Evolutionary conservation across 2,329 filamentous ascomycete genomes (phyloP), one percentile per base, ranked within the genome.

Genomic region (Sarocladium kiliense): DNA sequence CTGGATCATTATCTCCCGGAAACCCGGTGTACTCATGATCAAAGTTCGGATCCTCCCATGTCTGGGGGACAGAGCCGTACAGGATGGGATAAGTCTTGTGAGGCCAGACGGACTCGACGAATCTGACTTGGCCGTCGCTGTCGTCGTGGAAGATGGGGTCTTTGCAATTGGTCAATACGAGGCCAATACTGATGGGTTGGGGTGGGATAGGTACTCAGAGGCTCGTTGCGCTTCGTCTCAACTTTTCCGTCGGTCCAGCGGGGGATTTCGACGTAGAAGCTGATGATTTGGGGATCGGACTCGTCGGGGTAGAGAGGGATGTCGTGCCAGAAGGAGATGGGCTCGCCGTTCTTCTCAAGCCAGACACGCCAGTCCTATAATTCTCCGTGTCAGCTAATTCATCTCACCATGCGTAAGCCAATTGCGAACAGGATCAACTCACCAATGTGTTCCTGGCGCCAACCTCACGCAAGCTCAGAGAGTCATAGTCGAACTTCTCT

Each of bases 51-150:
- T 69, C 70, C 60, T 75, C 73, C 73, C 73, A 75, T 0, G 73
- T 75, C 58, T 75, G 73, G 0, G 73, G 73, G 19, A 75, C 72
- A 3, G 72, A 74, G 0, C 73, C 73, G 50, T 75, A 75, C 25
- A 71, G 64, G 58, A 74, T 74, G 0, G 72, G 73, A 36, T 75
- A 75, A 0, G 70, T 65, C 61, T 71, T 74, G 61, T 74, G 72
- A 36, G 73, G 73, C 71, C 71, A 75, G 10, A 75, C 66, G 25
- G 65, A 73, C 53, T 71, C 68, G 12, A 75, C 71, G 21, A 71
- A 75, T 23, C 73, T 21, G 39, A 23, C n/a, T 65, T 14, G 67
- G 68, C 30, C 58, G 1, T 65, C 60, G 14, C 71, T 66, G 49
- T 68, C 67, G n/a, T 75, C 73, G 27, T 75, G 72, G 30, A 69